phyloP scores from a whole-genome alignment of 306 rosid species.

The Gynostemma pentaphyllum region DNA sequence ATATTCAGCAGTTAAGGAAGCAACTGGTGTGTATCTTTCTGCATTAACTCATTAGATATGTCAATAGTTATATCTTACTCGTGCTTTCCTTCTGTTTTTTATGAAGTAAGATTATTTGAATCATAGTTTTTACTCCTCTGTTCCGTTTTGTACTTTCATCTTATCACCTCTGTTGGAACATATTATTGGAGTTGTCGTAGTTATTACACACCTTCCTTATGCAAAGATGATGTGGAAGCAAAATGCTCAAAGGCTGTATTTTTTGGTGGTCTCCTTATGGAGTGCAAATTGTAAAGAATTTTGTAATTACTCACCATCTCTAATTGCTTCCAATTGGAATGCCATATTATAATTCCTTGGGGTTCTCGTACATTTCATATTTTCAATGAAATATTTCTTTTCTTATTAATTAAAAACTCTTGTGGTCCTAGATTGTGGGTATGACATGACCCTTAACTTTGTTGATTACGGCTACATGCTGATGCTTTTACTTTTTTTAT shows the following conservation, averaged over 20 bases:
- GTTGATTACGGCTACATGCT: not conserved
- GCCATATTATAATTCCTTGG: too few relatives aligned
- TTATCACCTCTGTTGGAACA: not conserved
- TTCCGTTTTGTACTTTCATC: too few relatives aligned
- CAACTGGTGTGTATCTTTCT: conserved; percentile 40
- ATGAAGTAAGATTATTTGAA: too few relatives aligned
- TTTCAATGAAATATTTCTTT: too few relatives aligned
- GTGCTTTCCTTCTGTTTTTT: not conserved
- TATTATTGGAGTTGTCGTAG: not conserved
- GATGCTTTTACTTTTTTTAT: not conserved
- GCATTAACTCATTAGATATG: not conserved
- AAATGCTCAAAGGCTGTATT: not conserved
- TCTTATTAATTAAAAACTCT: too few relatives aligned
- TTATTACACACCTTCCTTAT: not conserved
- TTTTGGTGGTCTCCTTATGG: too few relatives aligned
- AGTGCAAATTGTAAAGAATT: too few relatives aligned
- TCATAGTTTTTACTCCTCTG: not conserved
- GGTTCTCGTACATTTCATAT: too few relatives aligned
- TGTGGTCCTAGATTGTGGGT: not conserved
- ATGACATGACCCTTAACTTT: not conserved
- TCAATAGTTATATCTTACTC: not conserved
- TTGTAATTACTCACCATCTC: too few relatives aligned
- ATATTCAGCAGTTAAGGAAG: conserved; percentile 58
- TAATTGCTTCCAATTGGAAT: too few relatives aligned
- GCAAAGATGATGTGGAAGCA: not conserved